phyloP scores from a whole-genome alignment of 2,329 filamentous ascomycete species.

The Fusarium verticillioides region DNA sequence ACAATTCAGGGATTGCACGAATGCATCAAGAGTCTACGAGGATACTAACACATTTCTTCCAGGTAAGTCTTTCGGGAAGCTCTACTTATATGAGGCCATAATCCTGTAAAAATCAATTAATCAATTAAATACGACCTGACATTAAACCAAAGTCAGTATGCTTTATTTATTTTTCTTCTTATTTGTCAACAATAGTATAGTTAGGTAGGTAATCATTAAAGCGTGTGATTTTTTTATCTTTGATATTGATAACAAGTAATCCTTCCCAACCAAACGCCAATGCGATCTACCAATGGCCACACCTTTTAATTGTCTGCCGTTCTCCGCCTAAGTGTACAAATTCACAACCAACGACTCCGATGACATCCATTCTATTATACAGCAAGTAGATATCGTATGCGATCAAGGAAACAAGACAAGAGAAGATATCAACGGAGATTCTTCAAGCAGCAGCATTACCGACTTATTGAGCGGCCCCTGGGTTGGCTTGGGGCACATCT shows the following conservation, averaged over 20 bases:
- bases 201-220: neutral
- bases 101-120: neutral
- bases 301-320: constrained; percentile 4
- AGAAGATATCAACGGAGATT: neutral
- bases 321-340: neutral
- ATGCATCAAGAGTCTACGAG: neutral
- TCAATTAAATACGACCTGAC: neutral
- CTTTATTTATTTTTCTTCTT: neutral
- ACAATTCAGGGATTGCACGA: neutral
- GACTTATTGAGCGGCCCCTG: constrained; percentile 15
- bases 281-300: constrained; percentile 8
- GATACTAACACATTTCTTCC: neutral
- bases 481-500: constrained; percentile 15
- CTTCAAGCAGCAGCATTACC: constrained; percentile 29
- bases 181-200: neutral
- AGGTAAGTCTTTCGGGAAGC: neutral
- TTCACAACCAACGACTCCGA: constrained; percentile 7
- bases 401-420: neutral
- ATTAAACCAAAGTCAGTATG: neutral
- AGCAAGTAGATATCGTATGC: neutral
- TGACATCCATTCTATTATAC: constrained; percentile 39
- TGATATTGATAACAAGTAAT: constrained; percentile 15
- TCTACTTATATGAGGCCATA: neutral
- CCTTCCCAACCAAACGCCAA: constrained; percentile 40
- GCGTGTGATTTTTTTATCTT: constrained; percentile 1